These are phyloP conservation scores for Lodderomyces pseudojiufengensis DNA, from an alignment of 1,139 yeast genomes.

Conservation along the genomic window DNA sequence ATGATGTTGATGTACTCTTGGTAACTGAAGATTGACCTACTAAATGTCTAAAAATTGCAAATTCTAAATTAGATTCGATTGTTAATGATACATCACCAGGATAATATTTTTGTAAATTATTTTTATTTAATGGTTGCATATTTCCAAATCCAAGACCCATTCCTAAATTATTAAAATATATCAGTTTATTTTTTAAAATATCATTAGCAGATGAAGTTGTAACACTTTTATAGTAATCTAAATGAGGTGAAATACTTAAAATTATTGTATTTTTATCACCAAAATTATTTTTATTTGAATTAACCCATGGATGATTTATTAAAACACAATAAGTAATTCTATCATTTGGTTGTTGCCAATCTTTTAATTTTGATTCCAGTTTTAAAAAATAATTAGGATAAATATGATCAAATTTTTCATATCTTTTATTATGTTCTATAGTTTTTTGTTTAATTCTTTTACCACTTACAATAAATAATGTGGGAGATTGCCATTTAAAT, in stretches of 20 bases:
- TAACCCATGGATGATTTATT: slow-evolving; percentile 70
- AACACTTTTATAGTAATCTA: slow-evolving; percentile 49
- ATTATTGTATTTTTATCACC: slow-evolving; percentile 57
- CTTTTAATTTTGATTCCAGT: slow-evolving; percentile 24
- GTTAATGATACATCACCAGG: slow-evolving; percentile 79
- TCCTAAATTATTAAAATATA: slow-evolving; percentile 65
- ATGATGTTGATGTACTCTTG: slow-evolving; percentile 17
- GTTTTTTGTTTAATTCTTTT: slow-evolving; percentile 44
- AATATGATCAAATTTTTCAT: slow-evolving; percentile 46
- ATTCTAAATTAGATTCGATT: slow-evolving; percentile 73
- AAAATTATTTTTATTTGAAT: slow-evolving; percentile 68
- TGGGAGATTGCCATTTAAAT: slow-evolving; percentile 89
- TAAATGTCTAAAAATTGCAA: slow-evolving; percentile 71
- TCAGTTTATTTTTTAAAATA: slow-evolving; percentile 34
- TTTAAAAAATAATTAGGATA: slow-evolving; percentile 48
- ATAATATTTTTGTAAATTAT: slow-evolving; percentile 31
- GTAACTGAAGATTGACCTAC: slow-evolving; percentile 28
- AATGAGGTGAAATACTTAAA: slow-evolving; percentile 63
- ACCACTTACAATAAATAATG: slow-evolving; percentile 69
- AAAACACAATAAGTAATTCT: slow-evolving; percentile 58
- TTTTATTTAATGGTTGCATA: slow-evolving; percentile 53
- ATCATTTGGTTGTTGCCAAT: slow-evolving; percentile 38
- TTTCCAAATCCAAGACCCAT: slow-evolving; percentile 84
- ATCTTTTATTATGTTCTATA: slow-evolving; percentile 42
- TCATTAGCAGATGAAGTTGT: too few species aligned